Percentiles rank a stretch among this genome's conserved stretches.
Conservation (phyloP, 306 rosid genomes). For the Quercus agrifolia region DNA sequence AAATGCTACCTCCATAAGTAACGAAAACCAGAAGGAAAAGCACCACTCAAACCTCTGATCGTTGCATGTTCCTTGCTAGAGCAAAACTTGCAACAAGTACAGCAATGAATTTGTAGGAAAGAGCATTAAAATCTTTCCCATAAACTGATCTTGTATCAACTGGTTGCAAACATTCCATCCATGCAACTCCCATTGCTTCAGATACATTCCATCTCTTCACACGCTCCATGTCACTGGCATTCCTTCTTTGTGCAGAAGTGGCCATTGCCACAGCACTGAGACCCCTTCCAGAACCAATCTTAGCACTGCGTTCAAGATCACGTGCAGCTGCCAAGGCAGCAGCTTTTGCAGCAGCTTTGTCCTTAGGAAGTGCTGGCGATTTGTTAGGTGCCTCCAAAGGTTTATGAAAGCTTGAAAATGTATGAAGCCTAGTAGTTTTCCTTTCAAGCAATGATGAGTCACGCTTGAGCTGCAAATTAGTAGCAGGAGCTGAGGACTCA, state of each 20-base stretch:
- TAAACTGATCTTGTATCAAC: slow-evolving; percentile 91
- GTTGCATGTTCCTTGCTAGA: slow-evolving; percentile 87
- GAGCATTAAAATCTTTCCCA: slow-evolving; percentile 91
- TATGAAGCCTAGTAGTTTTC: slow-evolving; percentile 67
- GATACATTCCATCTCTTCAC: slow-evolving; percentile 82
- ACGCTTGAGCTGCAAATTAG: slow-evolving; percentile 64
- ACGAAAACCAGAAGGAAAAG: slow-evolving; percentile 16
- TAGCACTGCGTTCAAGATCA: slow-evolving; percentile 75
- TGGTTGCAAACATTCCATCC: slow-evolving; percentile 98
- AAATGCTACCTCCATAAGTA: slow-evolving; percentile 23
- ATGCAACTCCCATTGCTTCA: slow-evolving; percentile 99
- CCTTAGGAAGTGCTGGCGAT: slow-evolving; percentile 70
- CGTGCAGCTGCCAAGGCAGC: slow-evolving; percentile 98
- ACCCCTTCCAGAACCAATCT: slow-evolving; percentile 97
- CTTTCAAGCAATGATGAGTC: slow-evolving; percentile 83
- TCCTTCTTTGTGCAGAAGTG: slow-evolving; percentile 92
- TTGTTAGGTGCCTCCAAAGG: slow-evolving; percentile 59
- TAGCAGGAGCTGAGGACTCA: slow-evolving; percentile 61
- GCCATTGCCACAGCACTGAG: slow-evolving; percentile 99
- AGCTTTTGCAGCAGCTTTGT: slow-evolving; percentile 94
- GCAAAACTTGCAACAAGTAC: slow-evolving; percentile 97
- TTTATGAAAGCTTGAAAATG: slow-evolving; percentile 94
- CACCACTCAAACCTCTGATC: slow-evolving; percentile 77
- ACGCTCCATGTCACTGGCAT: slow-evolving; percentile 77
- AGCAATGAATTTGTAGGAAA: slow-evolving; percentile 86